These are phyloP conservation scores for Panicum miliaceum DNA, from an alignment of 176 grass and related monocot species.

Conservation along the genomic window DNA sequence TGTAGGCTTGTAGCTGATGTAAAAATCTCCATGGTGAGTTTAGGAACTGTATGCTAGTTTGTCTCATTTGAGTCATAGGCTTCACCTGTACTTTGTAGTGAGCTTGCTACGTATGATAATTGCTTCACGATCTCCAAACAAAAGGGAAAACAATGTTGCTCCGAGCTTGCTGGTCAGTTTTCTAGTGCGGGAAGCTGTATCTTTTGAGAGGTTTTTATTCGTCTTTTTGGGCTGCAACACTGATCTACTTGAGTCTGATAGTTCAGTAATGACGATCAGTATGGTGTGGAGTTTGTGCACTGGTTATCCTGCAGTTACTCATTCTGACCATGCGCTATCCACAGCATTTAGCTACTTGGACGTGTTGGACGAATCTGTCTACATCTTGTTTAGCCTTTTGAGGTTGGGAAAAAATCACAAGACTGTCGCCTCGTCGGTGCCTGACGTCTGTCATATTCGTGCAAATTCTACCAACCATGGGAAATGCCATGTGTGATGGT, in stretches of 20 bases:
- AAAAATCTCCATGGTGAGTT: constrained; percentile 35
- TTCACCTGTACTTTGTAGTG: constrained; percentile 29
- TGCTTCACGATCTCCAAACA: background rate
- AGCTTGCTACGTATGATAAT: constrained; percentile 14
- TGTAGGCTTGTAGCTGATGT: constrained; percentile 47
- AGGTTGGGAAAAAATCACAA: background rate
- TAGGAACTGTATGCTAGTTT: constrained; percentile 22
- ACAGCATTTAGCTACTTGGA: background rate
- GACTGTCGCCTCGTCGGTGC: background rate
- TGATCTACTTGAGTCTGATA: background rate
- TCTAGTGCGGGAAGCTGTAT: background rate
- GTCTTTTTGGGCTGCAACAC: background rate
- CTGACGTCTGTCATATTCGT: background rate
- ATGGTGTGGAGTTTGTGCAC: background rate
- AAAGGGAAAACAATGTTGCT: background rate
- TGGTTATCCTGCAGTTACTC: background rate
- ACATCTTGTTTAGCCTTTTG: background rate
- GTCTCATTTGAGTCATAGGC: background rate
- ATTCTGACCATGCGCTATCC: background rate
- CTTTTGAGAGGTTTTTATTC: background rate
- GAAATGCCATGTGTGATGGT: background rate
- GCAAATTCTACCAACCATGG: background rate
- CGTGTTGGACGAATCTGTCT: background rate
- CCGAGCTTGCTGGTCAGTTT: background rate
- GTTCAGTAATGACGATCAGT: background rate